Conservation (phyloP, 768 basidiomycete genomes). For the Panus rudis region DNA sequence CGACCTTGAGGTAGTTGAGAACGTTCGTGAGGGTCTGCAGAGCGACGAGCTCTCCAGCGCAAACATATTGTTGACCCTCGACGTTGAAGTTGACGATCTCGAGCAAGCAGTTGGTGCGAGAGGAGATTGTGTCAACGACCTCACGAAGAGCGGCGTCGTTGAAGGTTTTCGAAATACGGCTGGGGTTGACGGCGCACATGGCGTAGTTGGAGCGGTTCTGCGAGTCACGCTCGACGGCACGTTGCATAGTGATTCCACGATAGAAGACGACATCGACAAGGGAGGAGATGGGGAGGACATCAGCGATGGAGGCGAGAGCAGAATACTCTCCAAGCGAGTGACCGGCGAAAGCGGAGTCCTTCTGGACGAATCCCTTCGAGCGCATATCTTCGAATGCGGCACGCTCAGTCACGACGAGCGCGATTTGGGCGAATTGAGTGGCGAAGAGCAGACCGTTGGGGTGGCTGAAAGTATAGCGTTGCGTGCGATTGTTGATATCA, state of each 20-base stretch:
- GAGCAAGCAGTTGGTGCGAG: conserved; percentile 71
- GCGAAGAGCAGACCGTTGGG: conserved; percentile 93
- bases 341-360: conserved; percentile 89
- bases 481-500: conserved; percentile 91
- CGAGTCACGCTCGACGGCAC: conserved; percentile 93
- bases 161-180: conserved; percentile 90
- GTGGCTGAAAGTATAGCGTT: conserved; percentile 97
- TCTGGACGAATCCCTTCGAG: conserved; percentile 90
- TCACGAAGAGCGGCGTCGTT: conserved; percentile 94
- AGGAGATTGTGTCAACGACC: conserved; percentile 87
- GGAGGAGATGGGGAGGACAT: conserved; percentile 90
- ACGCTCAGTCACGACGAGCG: conserved; percentile 96
- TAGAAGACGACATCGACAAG: conserved; percentile 99
- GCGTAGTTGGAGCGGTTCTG: conserved; percentile 93
- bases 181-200: conserved; percentile 99
- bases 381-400: conserved; percentile 99
- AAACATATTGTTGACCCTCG: conserved; percentile 99
- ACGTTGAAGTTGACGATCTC: conserved; percentile 98
- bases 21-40: conserved; percentile 94
- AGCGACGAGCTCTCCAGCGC: conserved; percentile 91
- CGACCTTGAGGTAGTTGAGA: conserved; percentile 90
- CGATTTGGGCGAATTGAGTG: conserved; percentile 98
- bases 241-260: conserved; percentile 99
- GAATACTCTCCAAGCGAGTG: conserved; percentile 99
- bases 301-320: conserved; percentile 94